Base-by-base conservation (phyloP, 768 basidiomycete species). In the Neoboletus magnificus region DNA sequence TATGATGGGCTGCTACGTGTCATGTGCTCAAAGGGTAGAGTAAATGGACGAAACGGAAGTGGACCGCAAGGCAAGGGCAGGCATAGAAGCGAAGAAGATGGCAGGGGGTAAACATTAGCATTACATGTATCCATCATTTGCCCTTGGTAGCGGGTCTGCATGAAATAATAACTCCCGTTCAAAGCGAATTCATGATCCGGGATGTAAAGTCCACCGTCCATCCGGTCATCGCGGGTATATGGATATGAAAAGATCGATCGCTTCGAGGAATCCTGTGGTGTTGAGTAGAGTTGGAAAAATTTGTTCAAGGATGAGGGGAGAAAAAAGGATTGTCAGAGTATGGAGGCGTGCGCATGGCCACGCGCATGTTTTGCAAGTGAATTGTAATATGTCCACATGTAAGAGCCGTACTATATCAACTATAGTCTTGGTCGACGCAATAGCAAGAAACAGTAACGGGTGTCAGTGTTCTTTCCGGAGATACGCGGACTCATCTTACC, bases 171-270 rank as follows among this genome's bases (percentile, higher is more conserved):
- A 58, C 40, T 49, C 40, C 39, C 47, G 13, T 53, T 39, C 54
- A 51, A 48, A 47, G 47, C 50, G 61, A 35, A 37, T 43, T 48
- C 55, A 70, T 70, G 66, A 69, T 71, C 70, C 69, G 67, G 65
- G 52, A 62, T 48, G 56, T 58, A 56, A 60, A 62, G 65, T 40
- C 56, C 50, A 59, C 59, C 42, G 49, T 49, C 27, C 54, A 61
- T 56, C 67, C 69, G 69, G 65, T 45, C 59, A 64, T 64, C 50
- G 68, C 69, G 70, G 69, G 47, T 45, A 33, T 65, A 61, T 69
- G 71, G 69, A 73, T 51, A 71, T 71, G 70, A 73, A 66, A 23
- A 29, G 53, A 59, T 52, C 50, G 59, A 62, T 66, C 62, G 49
- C 53, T 40, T 37, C 29, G 56, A 53, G 54, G 41, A 41, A n/a